Evolutionary conservation across 345 rosid species (phyloP).

Genomic region (Citrus australasica): DNA sequence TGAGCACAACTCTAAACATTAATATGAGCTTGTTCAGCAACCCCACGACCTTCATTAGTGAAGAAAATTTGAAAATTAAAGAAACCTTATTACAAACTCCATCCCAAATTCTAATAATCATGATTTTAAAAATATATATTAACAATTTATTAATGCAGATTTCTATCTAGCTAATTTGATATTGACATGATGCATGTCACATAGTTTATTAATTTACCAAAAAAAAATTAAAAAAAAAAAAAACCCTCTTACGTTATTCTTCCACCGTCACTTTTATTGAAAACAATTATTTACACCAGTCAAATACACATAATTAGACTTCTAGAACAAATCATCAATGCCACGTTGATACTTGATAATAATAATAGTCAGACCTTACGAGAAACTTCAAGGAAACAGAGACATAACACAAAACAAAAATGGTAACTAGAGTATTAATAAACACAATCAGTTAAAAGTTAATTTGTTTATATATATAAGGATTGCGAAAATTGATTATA

Average conservation of each 20-base stretch:
- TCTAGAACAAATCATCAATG: neutral
- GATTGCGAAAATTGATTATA: too few relatives aligned
- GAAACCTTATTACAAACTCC: neutral
- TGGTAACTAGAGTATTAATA: too few relatives aligned
- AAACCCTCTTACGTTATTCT: neutral
- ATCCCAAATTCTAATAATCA: neutral
- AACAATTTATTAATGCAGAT: too few relatives aligned
- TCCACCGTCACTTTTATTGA: neutral
- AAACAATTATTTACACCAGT: neutral
- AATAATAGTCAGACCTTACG: neutral
- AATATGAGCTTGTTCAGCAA: neutral
- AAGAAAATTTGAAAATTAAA: neutral
- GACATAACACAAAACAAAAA: neutral
- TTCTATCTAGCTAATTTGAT: neutral
- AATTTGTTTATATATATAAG: too few relatives aligned
- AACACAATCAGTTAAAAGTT: too few relatives aligned
- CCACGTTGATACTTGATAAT: neutral
- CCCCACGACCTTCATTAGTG: neutral
- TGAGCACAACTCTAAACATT: neutral
- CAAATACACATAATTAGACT: neutral
- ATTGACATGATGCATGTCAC: neutral
- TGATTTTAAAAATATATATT: too few relatives aligned
- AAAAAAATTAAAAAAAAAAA: too few relatives aligned
- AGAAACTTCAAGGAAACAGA: conserved; percentile 1
- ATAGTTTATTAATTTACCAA: neutral